Conservation (phyloP, 2,329 filamentous ascomycete genomes). For the Torrubiellomyces zombiae region DNA sequence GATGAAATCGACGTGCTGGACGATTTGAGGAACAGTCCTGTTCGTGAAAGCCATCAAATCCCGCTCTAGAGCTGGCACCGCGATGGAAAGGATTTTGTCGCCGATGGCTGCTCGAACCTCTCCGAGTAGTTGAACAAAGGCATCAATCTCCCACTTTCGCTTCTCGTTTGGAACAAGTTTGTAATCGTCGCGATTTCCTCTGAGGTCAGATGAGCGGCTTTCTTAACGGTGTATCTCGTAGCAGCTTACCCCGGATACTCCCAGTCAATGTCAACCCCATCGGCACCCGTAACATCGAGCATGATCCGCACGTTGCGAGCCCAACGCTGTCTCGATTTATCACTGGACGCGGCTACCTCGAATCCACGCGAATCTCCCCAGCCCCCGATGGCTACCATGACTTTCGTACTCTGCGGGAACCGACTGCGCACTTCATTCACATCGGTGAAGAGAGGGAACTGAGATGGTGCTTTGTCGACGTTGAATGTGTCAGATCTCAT, state of each 20-base stretch:
- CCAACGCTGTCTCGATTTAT: slow-evolving; percentile 36
- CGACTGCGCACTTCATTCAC: slow-evolving; percentile 28
- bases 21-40: slow-evolving; percentile 40
- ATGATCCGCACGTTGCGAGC: slow-evolving; percentile 47
- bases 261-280: slow-evolving; percentile 52
- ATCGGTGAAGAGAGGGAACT: slow-evolving; percentile 36
- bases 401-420: slow-evolving; percentile 36
- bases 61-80: slow-evolving; percentile 44
- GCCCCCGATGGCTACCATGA: slow-evolving; percentile 57
- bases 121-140: slow-evolving; percentile 43
- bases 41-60: slow-evolving; percentile 54
- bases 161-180: slow-evolving; percentile 42
- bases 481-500: slow-evolving; percentile 38
- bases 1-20: slow-evolving; percentile 43
- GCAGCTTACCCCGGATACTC: slow-evolving; percentile 34
- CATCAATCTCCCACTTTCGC: slow-evolving; percentile 43
- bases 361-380: slow-evolving; percentile 58
- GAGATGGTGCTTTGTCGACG: slow-evolving; percentile 14
- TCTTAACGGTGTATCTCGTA: not conserved
- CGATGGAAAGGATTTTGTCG: slow-evolving; percentile 46
- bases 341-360: slow-evolving; percentile 33
- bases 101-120: slow-evolving; percentile 43
- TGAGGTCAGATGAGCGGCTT: slow-evolving; percentile 7
- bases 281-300: slow-evolving; percentile 44
- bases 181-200: slow-evolving; percentile 56